phyloP scores from a whole-genome alignment of 2,329 filamentous ascomycete genomes.

The Penicillium corylophilum region DNA sequence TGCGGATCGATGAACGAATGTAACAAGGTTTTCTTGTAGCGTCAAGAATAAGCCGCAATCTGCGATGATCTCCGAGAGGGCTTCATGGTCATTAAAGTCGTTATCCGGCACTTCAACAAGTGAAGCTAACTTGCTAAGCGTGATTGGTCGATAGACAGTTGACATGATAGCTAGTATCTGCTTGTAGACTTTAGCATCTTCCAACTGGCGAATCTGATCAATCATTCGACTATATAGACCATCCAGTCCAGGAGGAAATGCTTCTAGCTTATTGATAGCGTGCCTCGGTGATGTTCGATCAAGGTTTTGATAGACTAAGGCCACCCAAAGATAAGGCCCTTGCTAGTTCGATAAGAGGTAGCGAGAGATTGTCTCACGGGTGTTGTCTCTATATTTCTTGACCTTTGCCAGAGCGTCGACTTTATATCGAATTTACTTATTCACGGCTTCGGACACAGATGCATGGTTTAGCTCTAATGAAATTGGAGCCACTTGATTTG shows the following conservation, averaged over 20 bases:
- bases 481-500: slow-evolving; percentile 16
- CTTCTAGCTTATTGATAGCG: not conserved
- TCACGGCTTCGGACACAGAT: slow-evolving; percentile 21
- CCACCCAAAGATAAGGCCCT: slow-evolving; percentile 43
- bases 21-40: slow-evolving; percentile 11
- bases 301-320: slow-evolving; percentile 2
- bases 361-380: not conserved
- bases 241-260: not conserved
- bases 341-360: slow-evolving; percentile 30
- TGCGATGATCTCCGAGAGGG: slow-evolving; percentile 11
- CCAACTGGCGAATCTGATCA: slow-evolving; percentile 25
- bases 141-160: not conserved
- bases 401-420: slow-evolving; percentile 13
- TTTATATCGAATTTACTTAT: slow-evolving; percentile 20
- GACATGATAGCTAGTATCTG: not conserved
- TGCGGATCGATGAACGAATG: slow-evolving; percentile 29
- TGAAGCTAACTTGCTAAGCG: not conserved
- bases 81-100: not conserved
- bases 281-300: not conserved
- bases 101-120: not conserved
- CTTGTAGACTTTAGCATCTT: slow-evolving; percentile 19
- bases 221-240: slow-evolving; percentile 20
- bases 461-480: slow-evolving; percentile 24
- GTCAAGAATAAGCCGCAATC: slow-evolving; percentile 27
- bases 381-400: slow-evolving; percentile 22